phyloP scores from a whole-genome alignment of 805 yeast genomes.

The Barnettozyma salicaria region DNA sequence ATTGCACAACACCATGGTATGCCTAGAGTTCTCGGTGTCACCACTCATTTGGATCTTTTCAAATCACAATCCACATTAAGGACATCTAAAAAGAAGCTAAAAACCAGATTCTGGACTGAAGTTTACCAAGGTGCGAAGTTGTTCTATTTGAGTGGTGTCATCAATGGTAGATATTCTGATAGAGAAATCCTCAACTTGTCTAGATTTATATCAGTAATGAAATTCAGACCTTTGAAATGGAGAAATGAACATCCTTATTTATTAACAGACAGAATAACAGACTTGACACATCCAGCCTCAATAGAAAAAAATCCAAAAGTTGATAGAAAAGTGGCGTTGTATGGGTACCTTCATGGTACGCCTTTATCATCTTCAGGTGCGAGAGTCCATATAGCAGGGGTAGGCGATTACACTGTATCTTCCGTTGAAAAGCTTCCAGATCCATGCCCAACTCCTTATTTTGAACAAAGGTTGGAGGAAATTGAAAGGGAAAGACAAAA shows the following conservation, averaged over 20 bases:
- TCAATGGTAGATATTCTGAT: slow-evolving; percentile 97
- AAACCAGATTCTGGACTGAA: slow-evolving; percentile 97
- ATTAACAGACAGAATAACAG: slow-evolving; percentile 86
- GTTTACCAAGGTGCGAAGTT: slow-evolving; percentile 97
- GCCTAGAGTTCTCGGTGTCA: slow-evolving; percentile 93
- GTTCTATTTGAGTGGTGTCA: slow-evolving; percentile 89
- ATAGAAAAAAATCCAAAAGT: slow-evolving; percentile 74
- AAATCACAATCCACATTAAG: slow-evolving; percentile 84
- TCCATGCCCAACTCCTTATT: slow-evolving; percentile 97
- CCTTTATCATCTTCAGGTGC: slow-evolving; percentile 66
- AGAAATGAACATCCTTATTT: slow-evolving; percentile 96
- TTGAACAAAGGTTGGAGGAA: slow-evolving; percentile 80
- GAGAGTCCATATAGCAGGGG: slow-evolving; percentile 89
- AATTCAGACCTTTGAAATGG: slow-evolving; percentile 98
- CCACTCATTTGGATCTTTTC: slow-evolving; percentile 93
- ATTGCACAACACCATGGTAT: slow-evolving; percentile 98
- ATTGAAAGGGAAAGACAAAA: slow-evolving; percentile 67
- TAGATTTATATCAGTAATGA: slow-evolving; percentile 93
- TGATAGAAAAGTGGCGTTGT: slow-evolving; percentile 85
- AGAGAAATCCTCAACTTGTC: slow-evolving; percentile 88
- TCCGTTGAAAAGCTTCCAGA: slow-evolving; percentile 88
- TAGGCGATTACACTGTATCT: slow-evolving; percentile 78
- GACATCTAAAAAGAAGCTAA: slow-evolving; percentile 84
- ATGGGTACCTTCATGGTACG: slow-evolving; percentile 94
- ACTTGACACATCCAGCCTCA: slow-evolving; percentile 84